Conservation (phyloP, 2,329 filamentous ascomycete genomes). For the Teratosphaeria zuluensis region DNA sequence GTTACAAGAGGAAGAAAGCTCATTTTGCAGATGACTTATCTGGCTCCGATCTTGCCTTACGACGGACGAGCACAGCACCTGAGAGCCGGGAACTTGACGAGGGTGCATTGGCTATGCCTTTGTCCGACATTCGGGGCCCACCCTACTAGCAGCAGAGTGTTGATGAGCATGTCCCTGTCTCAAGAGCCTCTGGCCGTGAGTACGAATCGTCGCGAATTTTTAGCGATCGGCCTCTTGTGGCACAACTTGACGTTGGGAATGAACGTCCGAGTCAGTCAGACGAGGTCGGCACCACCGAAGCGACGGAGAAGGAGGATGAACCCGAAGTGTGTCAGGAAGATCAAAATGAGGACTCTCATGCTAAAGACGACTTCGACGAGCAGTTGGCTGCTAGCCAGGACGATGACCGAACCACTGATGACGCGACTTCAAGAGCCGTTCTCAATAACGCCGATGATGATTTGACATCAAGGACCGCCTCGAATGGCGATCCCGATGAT, state of each 20-base stretch:
- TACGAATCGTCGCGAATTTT: background rate
- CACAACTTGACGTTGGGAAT: background rate
- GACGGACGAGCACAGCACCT: slow-evolving; percentile 5
- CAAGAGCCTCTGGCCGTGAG: background rate
- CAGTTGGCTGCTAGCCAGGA: background rate
- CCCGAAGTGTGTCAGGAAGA: background rate
- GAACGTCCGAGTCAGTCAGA: background rate
- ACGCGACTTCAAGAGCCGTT: background rate
- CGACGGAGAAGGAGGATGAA: background rate
- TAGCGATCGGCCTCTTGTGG: background rate
- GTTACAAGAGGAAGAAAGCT: slow-evolving; percentile 5
- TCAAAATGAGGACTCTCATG: background rate
- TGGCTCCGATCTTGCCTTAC: background rate
- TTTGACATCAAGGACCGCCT: background rate
- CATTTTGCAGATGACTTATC: slow-evolving; percentile 9
- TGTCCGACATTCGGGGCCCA: no score
- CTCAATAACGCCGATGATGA: background rate
- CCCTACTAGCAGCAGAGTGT: no score
- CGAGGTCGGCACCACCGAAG: background rate
- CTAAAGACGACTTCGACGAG: background rate
- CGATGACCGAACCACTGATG: background rate
- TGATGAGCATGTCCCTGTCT: background rate
- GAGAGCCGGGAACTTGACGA: background rate
- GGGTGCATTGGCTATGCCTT: no score
- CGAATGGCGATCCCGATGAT: background rate